phyloP scores from a whole-genome alignment of 352 stramenopile species.

The Phytopythium boreale region DNA sequence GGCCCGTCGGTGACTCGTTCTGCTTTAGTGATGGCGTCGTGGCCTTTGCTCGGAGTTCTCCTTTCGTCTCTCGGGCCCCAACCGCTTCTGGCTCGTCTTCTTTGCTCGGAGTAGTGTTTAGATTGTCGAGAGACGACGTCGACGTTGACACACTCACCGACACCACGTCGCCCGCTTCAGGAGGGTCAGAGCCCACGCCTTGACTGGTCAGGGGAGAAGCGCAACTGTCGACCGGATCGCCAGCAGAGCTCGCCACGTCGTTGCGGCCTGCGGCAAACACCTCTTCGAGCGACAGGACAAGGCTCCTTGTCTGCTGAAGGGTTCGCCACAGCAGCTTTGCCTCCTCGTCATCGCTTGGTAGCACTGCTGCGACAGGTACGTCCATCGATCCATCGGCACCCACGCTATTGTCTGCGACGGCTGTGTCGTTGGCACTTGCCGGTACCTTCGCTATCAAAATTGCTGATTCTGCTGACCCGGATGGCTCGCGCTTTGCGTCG shows the following conservation, averaged over 20 bases:
- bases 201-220: background rate
- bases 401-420: background rate
- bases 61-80: background rate
- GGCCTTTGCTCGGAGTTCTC: background rate
- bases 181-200: too few relatives aligned
- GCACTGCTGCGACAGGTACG: too few relatives aligned
- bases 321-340: constrained; percentile 20
- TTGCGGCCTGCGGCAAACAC: constrained; percentile 2
- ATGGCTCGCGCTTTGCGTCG: background rate
- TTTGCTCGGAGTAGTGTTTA: background rate
- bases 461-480: background rate
- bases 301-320: constrained; percentile 21
- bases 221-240: background rate
- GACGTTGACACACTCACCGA: background rate
- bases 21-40: background rate
- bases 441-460: too few relatives aligned
- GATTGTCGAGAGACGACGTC: constrained; percentile 4
- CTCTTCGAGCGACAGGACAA: constrained; percentile 28
- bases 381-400: background rate
- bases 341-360: constrained; percentile 5
- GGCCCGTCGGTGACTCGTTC: too few relatives aligned
- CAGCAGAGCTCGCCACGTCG: background rate
- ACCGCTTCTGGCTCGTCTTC: background rate
- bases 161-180: background rate
- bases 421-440: background rate